Base-by-base conservation (phyloP, 1,284 basidiomycete genomes). In the Heliocybe sulcata region DNA sequence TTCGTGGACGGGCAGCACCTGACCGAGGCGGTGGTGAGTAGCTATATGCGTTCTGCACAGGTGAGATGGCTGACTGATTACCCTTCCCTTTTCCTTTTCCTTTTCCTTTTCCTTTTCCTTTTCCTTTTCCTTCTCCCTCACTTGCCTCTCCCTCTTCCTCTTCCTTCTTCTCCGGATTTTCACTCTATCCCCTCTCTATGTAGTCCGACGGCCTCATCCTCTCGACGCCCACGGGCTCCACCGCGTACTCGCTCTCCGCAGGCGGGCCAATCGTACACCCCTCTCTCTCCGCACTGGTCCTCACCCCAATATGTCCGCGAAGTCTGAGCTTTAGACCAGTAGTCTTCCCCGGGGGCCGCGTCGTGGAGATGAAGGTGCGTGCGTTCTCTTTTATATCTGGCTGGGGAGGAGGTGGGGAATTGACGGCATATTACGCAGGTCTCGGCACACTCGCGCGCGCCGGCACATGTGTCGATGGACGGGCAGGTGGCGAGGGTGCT, bases 191-290 rank as follows among this genome's bases (percentile, higher is more conserved):
- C 31, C 45, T 35, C 31, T n/a, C 61, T 54, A 35, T 22, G 22
- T 65, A 94, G 93, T 93, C 94, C 31, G 95, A 98, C 64, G 95
- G 95, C 19, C 74, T 98, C 51, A 94, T 98, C 56, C 85, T 98
- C 49, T 93, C 94, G 0, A 98, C 96, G 1, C 96, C 95, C 2
- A 98, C 95, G 0, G 95, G 95, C 1, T 98, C 94, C 14, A 98
- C 96, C 0, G 95, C 96, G 2, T 98, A 98, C 70, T 97, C 94
- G 1, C 80, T 98, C 33, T 96, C 94, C 1, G 92, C 95, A 0
- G 95, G 95, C 23, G 95, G 95, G 6, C 95, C 96, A 1, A 98
- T 98, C 61, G 92, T 97, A 0, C 95, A 98, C 64, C 96, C 96
- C 0, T 92, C 90, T 2, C 77, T 96, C 20, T 90, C 90, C 60